Conservation (phyloP, 805 yeast genomes). For the Wickerhamomyces hampshirensis region DNA sequence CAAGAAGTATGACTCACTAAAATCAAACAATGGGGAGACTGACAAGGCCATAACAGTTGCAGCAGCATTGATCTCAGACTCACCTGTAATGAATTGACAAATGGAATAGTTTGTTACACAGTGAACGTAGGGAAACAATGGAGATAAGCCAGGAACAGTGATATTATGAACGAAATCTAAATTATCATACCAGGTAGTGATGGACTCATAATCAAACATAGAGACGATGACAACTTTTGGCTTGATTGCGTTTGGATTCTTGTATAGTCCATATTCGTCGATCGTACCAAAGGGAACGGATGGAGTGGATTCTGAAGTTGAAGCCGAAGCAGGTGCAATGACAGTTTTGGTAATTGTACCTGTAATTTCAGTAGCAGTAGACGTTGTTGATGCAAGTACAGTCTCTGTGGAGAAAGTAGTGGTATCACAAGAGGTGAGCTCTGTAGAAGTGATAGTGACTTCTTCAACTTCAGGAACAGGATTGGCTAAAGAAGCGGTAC, state of each 20-base stretch:
- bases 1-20: slow-evolving; percentile 11
- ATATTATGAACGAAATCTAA: slow-evolving; percentile 12
- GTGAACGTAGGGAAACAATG: slow-evolving; percentile 15
- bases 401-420: slow-evolving; percentile 7
- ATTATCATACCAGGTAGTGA: slow-evolving; percentile 10
- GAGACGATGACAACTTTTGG: slow-evolving; percentile 11
- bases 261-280: slow-evolving; percentile 10
- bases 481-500: neutral
- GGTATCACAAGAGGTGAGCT: slow-evolving; percentile 8
- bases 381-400: slow-evolving; percentile 6
- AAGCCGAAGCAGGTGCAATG: slow-evolving; percentile 1
- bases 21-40: slow-evolving; percentile 9
- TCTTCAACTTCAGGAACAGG: slow-evolving; percentile 1
- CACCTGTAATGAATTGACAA: slow-evolving; percentile 15
- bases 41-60: slow-evolving; percentile 12
- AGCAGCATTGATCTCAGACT: slow-evolving; percentile 14
- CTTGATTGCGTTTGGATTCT: slow-evolving; percentile 10
- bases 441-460: slow-evolving; percentile 3
- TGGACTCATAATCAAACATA: slow-evolving; percentile 11
- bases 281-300: slow-evolving; percentile 1
- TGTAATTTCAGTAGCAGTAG: slow-evolving; percentile 1
- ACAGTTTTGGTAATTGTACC: slow-evolving; percentile 2
- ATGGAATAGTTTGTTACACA: slow-evolving; percentile 10
- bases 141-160: slow-evolving; percentile 13
- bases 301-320: neutral